Conservation (phyloP, 2,329 filamentous ascomycete genomes). For the Chaetomium globosum region DNA sequence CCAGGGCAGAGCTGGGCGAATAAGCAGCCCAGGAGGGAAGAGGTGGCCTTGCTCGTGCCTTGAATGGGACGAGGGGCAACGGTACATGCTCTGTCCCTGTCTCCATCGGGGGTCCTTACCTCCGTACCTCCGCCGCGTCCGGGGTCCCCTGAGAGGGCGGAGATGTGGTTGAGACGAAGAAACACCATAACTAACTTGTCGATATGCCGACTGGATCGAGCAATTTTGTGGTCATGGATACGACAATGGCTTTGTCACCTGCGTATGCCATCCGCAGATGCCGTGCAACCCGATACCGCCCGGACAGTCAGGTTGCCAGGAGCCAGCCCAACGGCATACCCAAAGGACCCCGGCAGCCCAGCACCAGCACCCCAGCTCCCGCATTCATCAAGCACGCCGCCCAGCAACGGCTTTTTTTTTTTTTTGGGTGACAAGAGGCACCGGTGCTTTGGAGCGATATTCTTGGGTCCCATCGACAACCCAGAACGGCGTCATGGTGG, state of each 20-base stretch:
- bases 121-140: background rate
- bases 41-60: conserved; percentile 5
- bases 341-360: too few relatives aligned
- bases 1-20: background rate
- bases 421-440: background rate
- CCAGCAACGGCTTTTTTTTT: background rate
- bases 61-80: conserved; percentile 1
- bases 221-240: conserved; percentile 11
- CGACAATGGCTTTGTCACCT: conserved; percentile 6
- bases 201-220: background rate
- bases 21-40: conserved; percentile 1
- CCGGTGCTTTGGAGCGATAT: background rate
- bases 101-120: background rate
- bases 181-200: background rate
- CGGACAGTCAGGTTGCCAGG: background rate
- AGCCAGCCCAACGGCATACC: background rate
- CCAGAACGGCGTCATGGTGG: conserved; percentile 1
- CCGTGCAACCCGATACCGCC: background rate
- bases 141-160: background rate
- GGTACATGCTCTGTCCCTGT: background rate
- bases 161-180: background rate
- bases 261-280: background rate
- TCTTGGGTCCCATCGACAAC: background rate
- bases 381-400: too few relatives aligned
- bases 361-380: background rate